Percentiles rank a stretch among this genome's conserved stretches.
Conservation (phyloP, 192 early-diverging fungal species). For the Entomortierella chlamydospora region DNA sequence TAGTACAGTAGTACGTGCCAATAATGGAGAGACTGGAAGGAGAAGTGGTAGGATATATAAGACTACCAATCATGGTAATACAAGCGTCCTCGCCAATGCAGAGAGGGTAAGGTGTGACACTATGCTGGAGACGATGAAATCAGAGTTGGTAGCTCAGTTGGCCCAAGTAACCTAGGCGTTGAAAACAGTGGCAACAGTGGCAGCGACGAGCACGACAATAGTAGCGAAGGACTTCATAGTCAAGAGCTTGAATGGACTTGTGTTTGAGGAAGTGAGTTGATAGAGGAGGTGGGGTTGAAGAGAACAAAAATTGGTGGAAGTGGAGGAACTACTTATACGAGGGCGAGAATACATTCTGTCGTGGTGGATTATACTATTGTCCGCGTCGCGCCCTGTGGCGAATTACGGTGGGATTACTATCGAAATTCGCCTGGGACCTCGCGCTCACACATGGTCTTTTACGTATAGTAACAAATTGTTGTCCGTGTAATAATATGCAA, state of each 20-base stretch:
- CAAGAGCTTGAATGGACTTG: neutral
- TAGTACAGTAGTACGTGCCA: slow-evolving; percentile 12
- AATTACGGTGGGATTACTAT: no score
- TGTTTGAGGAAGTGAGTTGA: neutral
- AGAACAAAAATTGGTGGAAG: neutral
- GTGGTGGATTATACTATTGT: no score
- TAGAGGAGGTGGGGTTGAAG: neutral
- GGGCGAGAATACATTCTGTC: no score
- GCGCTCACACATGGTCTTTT: no score
- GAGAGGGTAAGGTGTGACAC: slow-evolving; percentile 57
- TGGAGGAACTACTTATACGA: neutral
- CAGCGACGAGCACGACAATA: slow-evolving; percentile 56
- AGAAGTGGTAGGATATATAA: slow-evolving; percentile 16
- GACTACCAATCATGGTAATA: slow-evolving; percentile 35
- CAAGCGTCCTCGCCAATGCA: slow-evolving; percentile 47
- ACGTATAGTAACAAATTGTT: no score
- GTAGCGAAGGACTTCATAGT: slow-evolving; percentile 63
- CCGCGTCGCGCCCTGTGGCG: no score
- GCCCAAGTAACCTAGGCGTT: slow-evolving; percentile 55
- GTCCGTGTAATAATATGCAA: no score
- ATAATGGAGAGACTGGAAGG: slow-evolving; percentile 23
- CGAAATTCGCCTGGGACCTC: no score
- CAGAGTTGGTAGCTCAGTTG: slow-evolving; percentile 57
- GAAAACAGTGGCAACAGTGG: slow-evolving; percentile 51
- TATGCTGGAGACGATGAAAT: slow-evolving; percentile 58